Conservation (phyloP, 345 rosid species). For the Nephelium lappaceum region DNA sequence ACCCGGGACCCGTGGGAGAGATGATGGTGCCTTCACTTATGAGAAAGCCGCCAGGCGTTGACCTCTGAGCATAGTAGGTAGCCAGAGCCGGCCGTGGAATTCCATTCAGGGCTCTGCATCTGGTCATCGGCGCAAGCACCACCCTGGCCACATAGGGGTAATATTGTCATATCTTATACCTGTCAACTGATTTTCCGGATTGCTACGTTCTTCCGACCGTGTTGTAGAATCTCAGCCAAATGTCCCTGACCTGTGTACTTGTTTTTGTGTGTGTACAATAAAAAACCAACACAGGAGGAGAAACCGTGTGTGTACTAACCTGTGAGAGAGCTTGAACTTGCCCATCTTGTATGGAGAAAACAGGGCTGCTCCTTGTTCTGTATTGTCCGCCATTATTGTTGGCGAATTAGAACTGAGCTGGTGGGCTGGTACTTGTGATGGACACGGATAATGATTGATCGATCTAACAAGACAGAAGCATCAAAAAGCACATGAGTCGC, state of each 20-base stretch:
- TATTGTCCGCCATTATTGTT: conserved; percentile 27
- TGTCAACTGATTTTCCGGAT: background rate
- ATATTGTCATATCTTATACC: background rate
- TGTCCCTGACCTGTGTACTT: background rate
- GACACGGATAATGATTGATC: background rate
- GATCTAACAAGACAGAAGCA: background rate
- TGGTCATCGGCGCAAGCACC: conserved; percentile 87
- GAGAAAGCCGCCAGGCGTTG: conserved; percentile 81
- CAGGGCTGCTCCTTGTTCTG: conserved; percentile 27
- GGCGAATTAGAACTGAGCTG: background rate
- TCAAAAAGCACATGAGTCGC: background rate
- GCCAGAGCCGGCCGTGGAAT: conserved; percentile 66
- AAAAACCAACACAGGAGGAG: background rate
- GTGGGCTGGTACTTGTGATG: background rate
- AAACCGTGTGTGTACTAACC: conserved; percentile 33
- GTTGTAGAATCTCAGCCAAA: background rate
- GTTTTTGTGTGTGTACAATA: too few relatives aligned
- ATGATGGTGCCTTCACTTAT: conserved; percentile 77
- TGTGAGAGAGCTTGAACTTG: conserved; percentile 75
- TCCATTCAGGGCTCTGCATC: conserved; percentile 83
- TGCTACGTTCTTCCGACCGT: too few relatives aligned
- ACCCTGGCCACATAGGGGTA: conserved; percentile 47
- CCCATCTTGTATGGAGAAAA: conserved; percentile 80
- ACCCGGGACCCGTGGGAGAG: conserved; percentile 75
- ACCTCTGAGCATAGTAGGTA: conserved; percentile 79